Evolutionary conservation across 306 rosid species (phyloP), one percentile per base, ranked within the genome.

Genomic region (Vigna unguiculata): DNA sequence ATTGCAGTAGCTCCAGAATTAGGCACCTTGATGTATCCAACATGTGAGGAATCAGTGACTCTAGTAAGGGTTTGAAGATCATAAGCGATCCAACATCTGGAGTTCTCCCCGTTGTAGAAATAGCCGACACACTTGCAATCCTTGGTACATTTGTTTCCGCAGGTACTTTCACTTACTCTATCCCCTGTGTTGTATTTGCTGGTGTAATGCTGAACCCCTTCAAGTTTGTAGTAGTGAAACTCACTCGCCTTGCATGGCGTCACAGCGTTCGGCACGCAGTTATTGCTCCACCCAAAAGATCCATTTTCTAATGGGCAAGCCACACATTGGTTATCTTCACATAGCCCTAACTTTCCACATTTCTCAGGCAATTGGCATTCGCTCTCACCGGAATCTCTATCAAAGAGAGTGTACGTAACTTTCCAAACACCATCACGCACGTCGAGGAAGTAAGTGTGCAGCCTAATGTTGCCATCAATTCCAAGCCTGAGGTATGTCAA

Each of bases 401-500:
- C 86, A 68, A 93, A 91, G 0, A 89, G 77, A 14, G 85, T 84
- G 84, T 79, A 89, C 0, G 89, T 80, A 15, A 58, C 84, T 34
- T 93, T 67, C 89, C 95, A 88, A 4, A 87, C 90, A 22, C 89
- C 80, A 10, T 8, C 49, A 15, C 80, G 72, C 4, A 89, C 88
- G 17, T 74, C 79, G 4, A 81, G 59, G 43, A 77, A 73, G 76
- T 85, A 93, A 6, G 97, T 93, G 75, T 89, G 74, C 1, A 89
- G 7, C 66, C 53, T 83, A 53, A 93, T 58, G 68, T 88, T 93
- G 3, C 98, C 98, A 82, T 91, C 92, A 38, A 89, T 49, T 69
- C 86, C 96, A 20, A 93, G 90, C 74, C 97, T 79, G n/a, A 93
- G 89, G 53, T 82, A 83, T 46, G 95, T 73, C 5, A 87, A 13